phyloP scores from a whole-genome alignment of 768 basidiomycete species.

The Phanerodontia chrysosporium region DNA sequence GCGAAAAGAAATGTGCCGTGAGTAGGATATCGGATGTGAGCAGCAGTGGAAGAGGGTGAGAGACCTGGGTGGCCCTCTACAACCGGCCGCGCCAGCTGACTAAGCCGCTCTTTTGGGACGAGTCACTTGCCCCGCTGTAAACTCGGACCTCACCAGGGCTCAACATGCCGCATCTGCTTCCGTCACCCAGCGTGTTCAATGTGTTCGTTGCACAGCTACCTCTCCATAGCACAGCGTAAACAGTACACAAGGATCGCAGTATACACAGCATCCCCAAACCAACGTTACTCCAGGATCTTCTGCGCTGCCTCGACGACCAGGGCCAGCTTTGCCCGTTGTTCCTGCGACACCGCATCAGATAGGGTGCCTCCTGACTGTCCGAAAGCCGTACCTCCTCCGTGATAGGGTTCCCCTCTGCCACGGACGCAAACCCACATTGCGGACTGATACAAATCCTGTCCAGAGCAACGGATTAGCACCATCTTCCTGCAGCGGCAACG shows the following conservation, averaged over 20 bases:
- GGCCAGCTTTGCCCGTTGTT: slow-evolving; percentile 33
- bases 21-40: slow-evolving; percentile 1
- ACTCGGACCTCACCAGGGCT: background rate
- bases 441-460: slow-evolving; percentile 39
- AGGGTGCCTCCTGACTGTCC: background rate
- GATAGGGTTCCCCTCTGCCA: slow-evolving; percentile 41
- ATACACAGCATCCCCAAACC: background rate
- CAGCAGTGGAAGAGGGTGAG: background rate
- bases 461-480: background rate
- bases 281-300: slow-evolving; percentile 27
- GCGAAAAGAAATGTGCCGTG: slow-evolving; percentile 3
- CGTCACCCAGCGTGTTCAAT: background rate
- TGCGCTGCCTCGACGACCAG: slow-evolving; percentile 34
- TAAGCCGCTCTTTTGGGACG: background rate
- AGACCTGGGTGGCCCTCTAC: slow-evolving; percentile 2
- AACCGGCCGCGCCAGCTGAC: background rate
- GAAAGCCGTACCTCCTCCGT: slow-evolving; percentile 20
- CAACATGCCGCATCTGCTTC: background rate
- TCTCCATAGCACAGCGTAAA: background rate
- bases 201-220: background rate
- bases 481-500: background rate
- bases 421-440: slow-evolving; percentile 49
- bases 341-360: slow-evolving; percentile 15
- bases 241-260: background rate
- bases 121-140: background rate